Evolutionary conservation across 768 basidiomycete genomes (phyloP).

Genomic region (Agaricus bisporus): DNA sequence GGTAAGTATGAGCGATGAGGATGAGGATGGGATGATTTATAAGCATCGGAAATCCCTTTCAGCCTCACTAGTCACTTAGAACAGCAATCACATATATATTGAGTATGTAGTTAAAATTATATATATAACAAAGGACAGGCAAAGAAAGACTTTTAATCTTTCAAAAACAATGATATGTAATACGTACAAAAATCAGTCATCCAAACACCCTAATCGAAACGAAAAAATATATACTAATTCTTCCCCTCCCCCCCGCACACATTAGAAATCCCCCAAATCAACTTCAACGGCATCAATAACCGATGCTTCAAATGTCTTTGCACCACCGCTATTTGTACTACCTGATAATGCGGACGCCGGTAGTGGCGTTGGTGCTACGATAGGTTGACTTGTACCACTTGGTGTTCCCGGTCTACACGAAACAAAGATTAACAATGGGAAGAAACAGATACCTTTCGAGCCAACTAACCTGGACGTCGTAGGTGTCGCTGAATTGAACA

Average conservation of each 20-base stretch:
- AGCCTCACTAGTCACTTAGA: too few relatives aligned
- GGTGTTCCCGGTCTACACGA: constrained; percentile 40
- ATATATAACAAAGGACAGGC: too few relatives aligned
- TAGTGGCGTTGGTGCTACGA: constrained; percentile 12
- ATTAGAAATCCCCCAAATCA: constrained; percentile 72
- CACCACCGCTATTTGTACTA: constrained; percentile 16
- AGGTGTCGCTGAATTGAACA: constrained; percentile 44
- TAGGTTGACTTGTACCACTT: constrained; percentile 19
- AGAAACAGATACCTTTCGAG: not conserved
- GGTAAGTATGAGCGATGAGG: not conserved
- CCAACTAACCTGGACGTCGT: constrained; percentile 53
- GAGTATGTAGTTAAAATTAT: too few relatives aligned
- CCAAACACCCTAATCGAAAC: constrained; percentile 2
- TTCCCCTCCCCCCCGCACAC: too few relatives aligned
- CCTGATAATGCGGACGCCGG: constrained; percentile 12
- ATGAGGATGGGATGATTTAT: too few relatives aligned
- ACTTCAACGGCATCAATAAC: constrained; percentile 66
- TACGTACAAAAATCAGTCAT: not conserved
- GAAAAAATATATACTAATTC: not conserved
- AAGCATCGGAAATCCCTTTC: too few relatives aligned
- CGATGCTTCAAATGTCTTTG: constrained; percentile 39
- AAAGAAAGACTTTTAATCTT: too few relatives aligned
- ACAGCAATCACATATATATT: too few relatives aligned
- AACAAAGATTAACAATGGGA: not conserved
- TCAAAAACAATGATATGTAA: too few relatives aligned